Evolutionary conservation across 108 stramenopile genomes (phyloP), one percentile per base, ranked within the genome.

Genomic region (Stephanodiscus minutulus): DNA sequence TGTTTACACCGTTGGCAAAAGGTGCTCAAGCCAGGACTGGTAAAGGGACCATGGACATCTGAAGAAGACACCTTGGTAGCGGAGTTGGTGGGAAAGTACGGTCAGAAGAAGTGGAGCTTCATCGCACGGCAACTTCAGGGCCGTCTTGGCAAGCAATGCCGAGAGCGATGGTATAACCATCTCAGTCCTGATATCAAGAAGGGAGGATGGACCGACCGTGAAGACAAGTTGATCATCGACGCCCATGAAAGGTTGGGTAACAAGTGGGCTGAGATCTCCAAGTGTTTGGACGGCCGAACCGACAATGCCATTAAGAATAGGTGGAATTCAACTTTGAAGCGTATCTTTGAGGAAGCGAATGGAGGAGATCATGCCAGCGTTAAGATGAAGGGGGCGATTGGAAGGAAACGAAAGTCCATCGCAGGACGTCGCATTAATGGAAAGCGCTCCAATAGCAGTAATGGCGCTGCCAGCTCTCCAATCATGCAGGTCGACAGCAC

Each of bases 1-100:
- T 99, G 98, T 72, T 83, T 99, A 15, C 98, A 99, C 73, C 91
- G 98, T 17, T 99, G 98, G 98, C 97, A 98, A 74, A 99, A 99
- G 76, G 98, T 99, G 15, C 91, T 99, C 20, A 90, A 89, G 49
- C 97, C 98, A 6, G 99, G 98, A 49, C 83, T 98, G 27, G 88
- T 97, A 79, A 98, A 98, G 81, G 99, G 99, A 8, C 93, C 98
- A 8, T 98, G 97, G 97, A 98, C 99, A 8, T 68, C 89, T 33
- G 94, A 97, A 69, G 99, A 99, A 74, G 98, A 99, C 71, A 74
- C 68, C 15, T 79, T 92, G 33, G 88, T 96, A 1, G 72, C 85
- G 43, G 72, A 83, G 12, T 69, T 97, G 13, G 91, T 92, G 5
- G 50, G 86, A 35, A 62, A 90, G 37, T 82, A 97, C 57, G 94